phyloP scores from a whole-genome alignment of 2,329 filamentous ascomycete genomes.

The Daldinia sp. region DNA sequence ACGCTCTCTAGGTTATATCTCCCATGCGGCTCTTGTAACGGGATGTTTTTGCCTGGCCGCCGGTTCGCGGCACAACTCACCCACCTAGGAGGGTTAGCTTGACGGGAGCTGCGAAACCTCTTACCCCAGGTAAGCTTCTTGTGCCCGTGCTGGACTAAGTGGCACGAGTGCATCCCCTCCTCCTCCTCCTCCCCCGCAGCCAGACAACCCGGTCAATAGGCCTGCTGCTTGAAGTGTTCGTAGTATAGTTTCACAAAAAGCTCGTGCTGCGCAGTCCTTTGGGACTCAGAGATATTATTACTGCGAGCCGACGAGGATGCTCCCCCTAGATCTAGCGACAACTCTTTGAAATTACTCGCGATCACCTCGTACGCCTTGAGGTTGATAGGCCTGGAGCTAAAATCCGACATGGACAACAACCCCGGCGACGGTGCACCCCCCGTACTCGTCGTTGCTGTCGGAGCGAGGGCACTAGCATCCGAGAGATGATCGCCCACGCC shows the following conservation, averaged over 20 bases:
- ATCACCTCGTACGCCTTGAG: constrained; percentile 42
- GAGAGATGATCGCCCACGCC: background rate
- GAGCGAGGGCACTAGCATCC: background rate
- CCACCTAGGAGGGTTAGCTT: background rate
- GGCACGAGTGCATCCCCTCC: background rate
- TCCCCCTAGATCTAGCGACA: constrained; percentile 22
- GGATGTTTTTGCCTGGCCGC: background rate
- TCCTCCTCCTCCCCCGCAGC: background rate
- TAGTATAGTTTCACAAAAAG: constrained; percentile 36
- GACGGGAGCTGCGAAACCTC: background rate
- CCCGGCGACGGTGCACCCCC: background rate
- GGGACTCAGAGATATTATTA: constrained; percentile 37
- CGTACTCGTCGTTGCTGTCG: background rate
- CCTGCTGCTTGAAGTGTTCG: constrained; percentile 35
- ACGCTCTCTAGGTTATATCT: background rate
- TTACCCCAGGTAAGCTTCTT: background rate
- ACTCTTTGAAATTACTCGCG: constrained; percentile 37
- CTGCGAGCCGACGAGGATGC: background rate
- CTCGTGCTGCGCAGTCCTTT: constrained; percentile 41
- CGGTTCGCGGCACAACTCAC: background rate
- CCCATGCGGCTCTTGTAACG: constrained; percentile 5
- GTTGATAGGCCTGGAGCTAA: constrained; percentile 36
- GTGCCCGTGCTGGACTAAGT: background rate
- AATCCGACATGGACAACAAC: constrained; percentile 20
- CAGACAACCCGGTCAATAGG: constrained; percentile 19